Conservation (phyloP, 345 rosid species). For the Gossypium bickii region DNA sequence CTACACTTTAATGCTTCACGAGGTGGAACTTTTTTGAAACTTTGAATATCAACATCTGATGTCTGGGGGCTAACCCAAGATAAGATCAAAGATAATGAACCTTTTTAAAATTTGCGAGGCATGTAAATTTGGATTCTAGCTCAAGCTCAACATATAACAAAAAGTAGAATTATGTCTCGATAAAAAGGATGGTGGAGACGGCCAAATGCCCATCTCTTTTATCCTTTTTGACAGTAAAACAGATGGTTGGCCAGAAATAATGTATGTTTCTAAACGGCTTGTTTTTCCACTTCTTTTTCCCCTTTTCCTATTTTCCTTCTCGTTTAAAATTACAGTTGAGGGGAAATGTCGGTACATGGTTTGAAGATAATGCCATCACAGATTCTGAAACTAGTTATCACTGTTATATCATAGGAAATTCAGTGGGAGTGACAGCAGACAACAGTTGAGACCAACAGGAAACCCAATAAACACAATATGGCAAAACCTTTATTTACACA, state of each 20-base stretch:
- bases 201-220: not conserved
- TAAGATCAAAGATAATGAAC: too few relatives aligned
- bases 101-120: too few relatives aligned
- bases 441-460: not conserved
- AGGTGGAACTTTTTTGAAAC: not conserved
- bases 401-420: not conserved
- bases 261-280: not conserved
- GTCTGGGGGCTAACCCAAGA: too few relatives aligned
- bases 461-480: not conserved
- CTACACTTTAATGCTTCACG: not conserved
- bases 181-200: not conserved
- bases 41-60: not conserved
- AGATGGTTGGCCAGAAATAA: not conserved
- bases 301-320: not conserved
- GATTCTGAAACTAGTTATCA: not conserved
- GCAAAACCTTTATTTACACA: not conserved
- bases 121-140: not conserved
- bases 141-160: not conserved
- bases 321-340: too few relatives aligned
- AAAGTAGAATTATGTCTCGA: not conserved
- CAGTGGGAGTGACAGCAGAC: not conserved
- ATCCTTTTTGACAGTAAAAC: not conserved
- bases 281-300: not conserved
- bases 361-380: too few relatives aligned
- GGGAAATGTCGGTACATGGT: too few relatives aligned